Percentiles rank a stretch among this genome's conserved stretches.
phyloP scores from a whole-genome alignment of 805 yeast species.

The Yamadazyma endophytica region DNA sequence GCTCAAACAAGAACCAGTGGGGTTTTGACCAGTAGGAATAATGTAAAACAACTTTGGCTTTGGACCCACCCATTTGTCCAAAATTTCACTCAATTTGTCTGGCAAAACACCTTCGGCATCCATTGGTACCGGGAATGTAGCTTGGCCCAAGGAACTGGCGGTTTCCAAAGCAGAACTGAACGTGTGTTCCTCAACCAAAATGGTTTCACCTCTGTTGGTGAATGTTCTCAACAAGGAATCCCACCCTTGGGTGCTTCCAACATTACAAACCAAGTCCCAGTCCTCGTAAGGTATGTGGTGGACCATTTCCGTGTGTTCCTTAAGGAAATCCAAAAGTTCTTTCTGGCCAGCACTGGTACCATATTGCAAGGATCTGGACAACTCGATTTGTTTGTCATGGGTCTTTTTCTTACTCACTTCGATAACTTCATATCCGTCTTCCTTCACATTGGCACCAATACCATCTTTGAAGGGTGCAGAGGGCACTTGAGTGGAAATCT shows the following conservation, averaged over 20 bases:
- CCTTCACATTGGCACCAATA: constrained; percentile 57
- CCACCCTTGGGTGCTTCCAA: constrained; percentile 91
- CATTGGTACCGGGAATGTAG: constrained; percentile 68
- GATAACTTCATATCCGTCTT: constrained; percentile 34
- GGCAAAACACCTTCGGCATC: constrained; percentile 80
- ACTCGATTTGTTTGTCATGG: constrained; percentile 52
- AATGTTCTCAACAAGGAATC: constrained; percentile 79
- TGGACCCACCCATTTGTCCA: constrained; percentile 68
- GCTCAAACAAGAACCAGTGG: constrained; percentile 85
- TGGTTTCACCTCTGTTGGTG: constrained; percentile 72
- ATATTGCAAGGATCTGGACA: constrained; percentile 86
- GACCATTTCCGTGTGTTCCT: constrained; percentile 62
- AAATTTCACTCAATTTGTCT: constrained; percentile 53
- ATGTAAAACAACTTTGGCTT: constrained; percentile 87
- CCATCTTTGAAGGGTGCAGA: constrained; percentile 78
- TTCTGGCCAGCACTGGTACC: constrained; percentile 82
- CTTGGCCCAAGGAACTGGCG: constrained; percentile 67
- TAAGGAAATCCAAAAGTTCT: constrained; percentile 62
- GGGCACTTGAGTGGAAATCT: constrained; percentile 66
- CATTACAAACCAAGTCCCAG: constrained; percentile 69
- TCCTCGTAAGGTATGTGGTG: constrained; percentile 46
- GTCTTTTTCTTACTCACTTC: constrained; percentile 35
- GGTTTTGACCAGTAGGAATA: constrained; percentile 96
- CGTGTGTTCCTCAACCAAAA: constrained; percentile 76
- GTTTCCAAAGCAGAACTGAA: constrained; percentile 85